These are phyloP conservation scores for Euclidium syriacum DNA, from an alignment of 345 rosid genomes.

Conservation along the genomic window DNA sequence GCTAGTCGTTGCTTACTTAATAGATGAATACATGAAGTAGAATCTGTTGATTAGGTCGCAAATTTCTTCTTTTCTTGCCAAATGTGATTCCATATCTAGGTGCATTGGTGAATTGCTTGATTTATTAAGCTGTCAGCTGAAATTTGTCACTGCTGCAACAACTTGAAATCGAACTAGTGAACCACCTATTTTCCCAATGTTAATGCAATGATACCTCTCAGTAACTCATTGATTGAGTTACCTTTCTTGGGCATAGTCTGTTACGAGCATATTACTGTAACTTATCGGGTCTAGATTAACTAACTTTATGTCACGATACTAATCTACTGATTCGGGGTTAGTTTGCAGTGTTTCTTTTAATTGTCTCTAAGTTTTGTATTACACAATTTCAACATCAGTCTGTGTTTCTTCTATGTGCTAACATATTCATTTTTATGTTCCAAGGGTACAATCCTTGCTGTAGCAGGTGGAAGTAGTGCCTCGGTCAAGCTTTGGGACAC, in stretches of 20 bases:
- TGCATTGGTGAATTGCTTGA: neutral
- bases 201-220: neutral
- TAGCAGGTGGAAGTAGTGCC: constrained; percentile 98
- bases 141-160: neutral
- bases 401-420: neutral
- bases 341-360: neutral
- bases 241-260: neutral
- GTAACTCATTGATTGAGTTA: neutral
- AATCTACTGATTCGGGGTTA: neutral
- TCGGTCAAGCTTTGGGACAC: constrained; percentile 96
- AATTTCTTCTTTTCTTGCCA: neutral
- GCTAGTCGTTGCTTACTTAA: neutral
- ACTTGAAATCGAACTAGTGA: neutral
- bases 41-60: neutral
- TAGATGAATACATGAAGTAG: neutral
- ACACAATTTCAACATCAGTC: neutral
- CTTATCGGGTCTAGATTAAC: neutral
- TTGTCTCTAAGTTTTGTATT: neutral
- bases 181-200: neutral
- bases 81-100: neutral
- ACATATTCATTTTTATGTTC: neutral
- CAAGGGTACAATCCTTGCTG: constrained; percentile 93
- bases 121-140: neutral
- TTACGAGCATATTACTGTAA: neutral
- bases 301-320: neutral